phyloP scores from a whole-genome alignment of 2,329 filamentous ascomycete species.

The Colletotrichum agaves region DNA sequence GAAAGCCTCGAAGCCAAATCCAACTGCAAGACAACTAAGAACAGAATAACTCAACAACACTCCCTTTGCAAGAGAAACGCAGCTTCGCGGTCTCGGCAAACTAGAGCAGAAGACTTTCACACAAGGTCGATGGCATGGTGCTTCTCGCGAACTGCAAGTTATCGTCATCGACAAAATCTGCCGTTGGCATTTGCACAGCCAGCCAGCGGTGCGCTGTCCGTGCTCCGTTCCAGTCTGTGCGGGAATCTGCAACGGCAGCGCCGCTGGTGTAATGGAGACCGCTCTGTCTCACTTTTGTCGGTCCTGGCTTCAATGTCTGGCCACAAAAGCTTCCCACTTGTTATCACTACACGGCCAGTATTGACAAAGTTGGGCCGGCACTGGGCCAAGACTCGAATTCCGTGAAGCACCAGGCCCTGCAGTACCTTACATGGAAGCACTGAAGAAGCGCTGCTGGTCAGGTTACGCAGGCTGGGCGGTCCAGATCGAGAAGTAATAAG shows the following conservation, averaged over 20 bases:
- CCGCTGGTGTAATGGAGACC: slow-evolving; percentile 2
- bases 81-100: not conserved
- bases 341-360: not conserved
- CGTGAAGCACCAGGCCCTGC: slow-evolving; percentile 11
- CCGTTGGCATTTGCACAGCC: not conserved
- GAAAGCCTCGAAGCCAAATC: slow-evolving; percentile 12
- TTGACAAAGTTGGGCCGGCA: slow-evolving; percentile 2
- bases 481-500: not conserved
- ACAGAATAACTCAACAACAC: not conserved
- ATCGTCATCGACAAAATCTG: not conserved
- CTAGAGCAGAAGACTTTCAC: not conserved
- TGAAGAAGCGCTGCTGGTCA: slow-evolving; percentile 4
- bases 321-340: slow-evolving; percentile 4
- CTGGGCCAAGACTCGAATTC: not conserved
- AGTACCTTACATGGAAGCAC: slow-evolving; percentile 33
- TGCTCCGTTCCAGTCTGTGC: slow-evolving; percentile 15
- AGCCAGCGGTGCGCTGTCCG: slow-evolving; percentile 16
- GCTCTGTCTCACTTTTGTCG: slow-evolving; percentile 17
- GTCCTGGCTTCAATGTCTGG: slow-evolving; percentile 8
- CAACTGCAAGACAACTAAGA: slow-evolving; percentile 1
- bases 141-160: not conserved
- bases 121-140: not conserved
- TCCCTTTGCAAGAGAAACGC: not conserved
- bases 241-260: slow-evolving; percentile 31
- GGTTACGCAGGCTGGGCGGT: slow-evolving; percentile 19